phyloP scores from a whole-genome alignment of 1,284 basidiomycete species.

The Sporisorium reilianum region DNA sequence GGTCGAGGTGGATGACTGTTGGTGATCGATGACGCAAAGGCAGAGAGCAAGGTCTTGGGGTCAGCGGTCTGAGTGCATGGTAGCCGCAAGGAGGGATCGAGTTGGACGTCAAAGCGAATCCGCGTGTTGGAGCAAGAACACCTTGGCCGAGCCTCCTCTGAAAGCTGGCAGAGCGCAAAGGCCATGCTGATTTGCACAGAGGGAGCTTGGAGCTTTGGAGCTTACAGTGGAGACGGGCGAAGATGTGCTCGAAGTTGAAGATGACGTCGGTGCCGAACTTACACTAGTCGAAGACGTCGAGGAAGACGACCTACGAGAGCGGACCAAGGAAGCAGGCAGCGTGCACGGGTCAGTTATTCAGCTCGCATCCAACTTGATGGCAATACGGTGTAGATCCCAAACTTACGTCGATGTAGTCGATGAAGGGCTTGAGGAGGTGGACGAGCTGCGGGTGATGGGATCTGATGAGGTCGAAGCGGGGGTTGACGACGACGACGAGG shows the following conservation, averaged over 20 bases:
- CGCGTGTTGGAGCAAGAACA: slow-evolving; percentile 11
- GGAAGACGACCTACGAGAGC: slow-evolving; percentile 13
- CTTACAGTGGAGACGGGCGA: slow-evolving; percentile 37
- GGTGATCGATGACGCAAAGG: not conserved
- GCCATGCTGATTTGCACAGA: slow-evolving; percentile 28
- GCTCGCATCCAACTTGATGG: not conserved
- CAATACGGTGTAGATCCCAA: not conserved
- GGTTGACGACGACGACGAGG: not conserved
- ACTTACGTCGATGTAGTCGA: slow-evolving; percentile 23
- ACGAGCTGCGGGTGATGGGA: slow-evolving; percentile 18
- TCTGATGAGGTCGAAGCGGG: slow-evolving; percentile 25
- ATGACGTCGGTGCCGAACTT: slow-evolving; percentile 39
- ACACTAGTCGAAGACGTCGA: slow-evolving; percentile 40
- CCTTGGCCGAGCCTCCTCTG: slow-evolving; percentile 27
- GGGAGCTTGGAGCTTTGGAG: slow-evolving; percentile 17
- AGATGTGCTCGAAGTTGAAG: slow-evolving; percentile 31
- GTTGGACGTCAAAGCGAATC: slow-evolving; percentile 5
- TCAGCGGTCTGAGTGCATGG: not conserved
- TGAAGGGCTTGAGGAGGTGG: slow-evolving; percentile 17
- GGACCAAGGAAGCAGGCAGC: no score
- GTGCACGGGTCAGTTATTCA: not conserved
- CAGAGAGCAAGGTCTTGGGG: not conserved
- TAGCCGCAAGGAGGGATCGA: not conserved
- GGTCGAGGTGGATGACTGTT: slow-evolving; percentile 17
- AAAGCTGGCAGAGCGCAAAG: slow-evolving; percentile 31